Evolutionary conservation across 2,329 filamentous ascomycete species (phyloP), one percentile per base, ranked within the genome.

Genomic region (Alternaria viburni): DNA sequence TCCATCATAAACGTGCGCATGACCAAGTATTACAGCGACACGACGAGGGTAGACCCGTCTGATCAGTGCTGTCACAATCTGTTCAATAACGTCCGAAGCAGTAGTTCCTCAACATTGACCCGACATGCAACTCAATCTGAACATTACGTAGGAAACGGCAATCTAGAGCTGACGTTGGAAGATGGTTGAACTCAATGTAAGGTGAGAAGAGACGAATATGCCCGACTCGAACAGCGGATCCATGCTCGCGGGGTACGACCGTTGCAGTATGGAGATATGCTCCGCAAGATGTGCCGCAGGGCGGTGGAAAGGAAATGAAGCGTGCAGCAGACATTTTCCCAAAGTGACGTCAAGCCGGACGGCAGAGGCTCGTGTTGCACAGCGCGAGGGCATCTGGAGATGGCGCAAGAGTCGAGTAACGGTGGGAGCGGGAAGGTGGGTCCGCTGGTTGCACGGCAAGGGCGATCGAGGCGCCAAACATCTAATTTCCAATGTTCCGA

Each of bases 401-500:
- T 59, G 43, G 61, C 57, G 61, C 56, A 64, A 64, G 36, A 56
- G 32, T 67, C 28, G 57, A 61, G 65, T 54, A 66, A 66, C 62
- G 36, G 58, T 56, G 51, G 36, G 23, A 56, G 45, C 30, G 52
- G 58, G 64, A 59, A 59, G 58, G 66, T 67, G 62, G 68, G 61
- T 55, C 68, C 62, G 60, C 45, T 59, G 49, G 62, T 66, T 57
- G 69, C 59, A 65, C 66, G 70, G 69, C 65, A 69, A 72, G 67
- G 65, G 66, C 62, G 68, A 69, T 65, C 62, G 54, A 70, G 73
- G 61, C 54, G 19, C 55, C 57, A 43, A 41, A 41, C 30, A 56
- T 43, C 26, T 69, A 74, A 76, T 77, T 65, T 76, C 75, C 73
- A 74, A 73, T 41, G 61, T 65, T 76, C 75, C 74, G 75, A 73